Conservation (phyloP, 495 filamentous ascomycete species). For the Penicillium parvum region DNA sequence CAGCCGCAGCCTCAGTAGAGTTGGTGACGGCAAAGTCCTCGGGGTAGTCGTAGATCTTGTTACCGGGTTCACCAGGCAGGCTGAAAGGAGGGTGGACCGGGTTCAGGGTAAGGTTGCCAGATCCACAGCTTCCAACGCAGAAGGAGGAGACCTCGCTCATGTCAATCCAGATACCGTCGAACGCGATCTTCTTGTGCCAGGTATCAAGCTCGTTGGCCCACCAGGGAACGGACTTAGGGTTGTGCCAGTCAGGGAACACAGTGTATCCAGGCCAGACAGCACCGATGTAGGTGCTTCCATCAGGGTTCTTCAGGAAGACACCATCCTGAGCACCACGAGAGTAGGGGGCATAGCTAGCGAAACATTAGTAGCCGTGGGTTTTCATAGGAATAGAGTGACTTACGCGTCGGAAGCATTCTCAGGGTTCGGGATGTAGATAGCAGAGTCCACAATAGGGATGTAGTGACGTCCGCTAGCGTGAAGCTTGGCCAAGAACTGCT, state of each 20-base stretch:
- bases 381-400: constrained; percentile 8
- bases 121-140: constrained; percentile 76
- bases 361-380: not conserved
- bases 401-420: constrained; percentile 63
- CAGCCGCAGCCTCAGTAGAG: constrained; percentile 60
- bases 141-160: constrained; percentile 71
- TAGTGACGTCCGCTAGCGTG: constrained; percentile 68
- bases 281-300: constrained; percentile 59
- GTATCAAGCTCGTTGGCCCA: constrained; percentile 65
- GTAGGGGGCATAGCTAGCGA: constrained; percentile 57
- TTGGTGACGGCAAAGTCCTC: constrained; percentile 72
- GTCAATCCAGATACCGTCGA: constrained; percentile 61
- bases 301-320: constrained; percentile 59
- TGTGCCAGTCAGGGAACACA: constrained; percentile 61
- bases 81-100: constrained; percentile 64
- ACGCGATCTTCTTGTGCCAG: constrained; percentile 56
- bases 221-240: constrained; percentile 56
- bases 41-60: constrained; percentile 59
- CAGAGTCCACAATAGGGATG: constrained; percentile 81
- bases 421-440: constrained; percentile 73
- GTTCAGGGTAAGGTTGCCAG: constrained; percentile 61
- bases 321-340: constrained; percentile 60
- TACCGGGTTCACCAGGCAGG: constrained; percentile 62
- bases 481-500: constrained; percentile 58
- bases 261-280: constrained; percentile 64